Base-by-base conservation (phyloP, 441 rosid genomes). In the Erodium trifolium region DNA sequence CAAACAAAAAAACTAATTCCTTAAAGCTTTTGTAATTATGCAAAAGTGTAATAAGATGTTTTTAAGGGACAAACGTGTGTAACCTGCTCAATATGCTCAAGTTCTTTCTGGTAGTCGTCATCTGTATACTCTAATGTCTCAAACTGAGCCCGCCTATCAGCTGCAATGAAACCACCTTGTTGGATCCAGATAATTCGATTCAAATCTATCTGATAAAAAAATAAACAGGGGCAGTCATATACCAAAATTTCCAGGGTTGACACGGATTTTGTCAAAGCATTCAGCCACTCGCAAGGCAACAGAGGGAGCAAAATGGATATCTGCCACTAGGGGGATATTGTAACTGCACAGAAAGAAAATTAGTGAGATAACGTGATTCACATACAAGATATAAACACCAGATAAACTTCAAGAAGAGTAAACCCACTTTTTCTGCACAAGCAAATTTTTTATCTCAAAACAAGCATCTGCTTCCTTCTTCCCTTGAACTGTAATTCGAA, bases 241-340 rank as follows among this genome's bases (percentile, higher is more conserved):
- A 93, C 99, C 99, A 63, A 93, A 93, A 68, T 93, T 93, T 82
- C 99, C 97, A 0, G 99, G 99, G 84, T 93, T 93, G 73, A 93
- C 97, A 66, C 97, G 97, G 75, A 93, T 91, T 78, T 93, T 93
- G 71, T 93, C 97, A 72, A 93, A 93, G 83, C 99, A 93, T 77
- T 93, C 99, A 71, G 95, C 86, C 34, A 91, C 96, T 59, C 97
- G 79, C 71, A 93, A 66, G 45, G 99, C 99, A 73, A 93, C 83
- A 16, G 91, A 8, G 72, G 99, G 99, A 31, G 99, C 97, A 78
- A 93, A 93, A 82, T 91, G 99, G 70, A 93, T 91, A 80, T 93
- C 99, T 39, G 99, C 99, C 62, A 93, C 99, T 75, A 93, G 79
- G 0, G 99, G 99, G 70, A 93, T 89, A 76, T 88, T 83, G 83